Percentiles rank a stretch among this genome's conserved stretches.
These are phyloP conservation scores for Metrosideros polymorpha DNA, from an alignment of 441 rosid genomes.

Conservation along the genomic window DNA sequence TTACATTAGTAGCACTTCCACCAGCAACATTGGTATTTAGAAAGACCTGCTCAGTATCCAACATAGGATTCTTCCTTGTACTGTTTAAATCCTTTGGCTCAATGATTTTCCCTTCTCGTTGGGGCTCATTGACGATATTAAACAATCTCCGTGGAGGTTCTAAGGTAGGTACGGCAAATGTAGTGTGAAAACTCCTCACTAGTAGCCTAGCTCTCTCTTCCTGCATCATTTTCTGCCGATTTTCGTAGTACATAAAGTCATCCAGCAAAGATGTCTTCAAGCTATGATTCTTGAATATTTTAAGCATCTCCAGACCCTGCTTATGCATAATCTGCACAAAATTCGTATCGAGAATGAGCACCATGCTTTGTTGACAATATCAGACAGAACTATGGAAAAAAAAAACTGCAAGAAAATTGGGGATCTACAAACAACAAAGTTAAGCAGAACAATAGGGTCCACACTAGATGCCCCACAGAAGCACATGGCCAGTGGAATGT, in stretches of 20 bases:
- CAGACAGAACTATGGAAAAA: background rate
- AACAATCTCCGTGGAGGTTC: conserved; percentile 24
- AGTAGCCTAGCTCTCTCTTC: conserved; percentile 56
- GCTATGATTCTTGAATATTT: conserved; percentile 47
- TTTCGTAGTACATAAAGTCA: conserved; percentile 78
- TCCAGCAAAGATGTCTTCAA: conserved; percentile 65
- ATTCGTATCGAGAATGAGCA: background rate
- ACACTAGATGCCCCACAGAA: background rate
- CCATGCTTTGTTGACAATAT: background rate
- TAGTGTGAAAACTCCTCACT: conserved; percentile 31
- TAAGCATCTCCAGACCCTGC: conserved; percentile 84
- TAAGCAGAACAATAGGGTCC: background rate
- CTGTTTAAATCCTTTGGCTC: conserved; percentile 13
- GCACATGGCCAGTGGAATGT: background rate
- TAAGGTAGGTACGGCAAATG: conserved; percentile 25
- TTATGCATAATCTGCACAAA: conserved; percentile 51
- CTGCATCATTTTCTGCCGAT: conserved; percentile 69
- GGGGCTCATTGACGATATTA: conserved; percentile 5
- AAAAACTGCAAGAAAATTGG: background rate
- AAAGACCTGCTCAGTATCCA: conserved; percentile 8
- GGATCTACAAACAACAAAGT: background rate
- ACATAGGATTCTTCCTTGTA: conserved; percentile 15
- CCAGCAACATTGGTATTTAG: conserved; percentile 8
- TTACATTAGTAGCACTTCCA: conserved; percentile 5
- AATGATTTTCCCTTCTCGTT: conserved; percentile 12